Evolutionary conservation across 495 filamentous ascomycete genomes (phyloP).

Genomic region (Pyrenula aspistea): DNA sequence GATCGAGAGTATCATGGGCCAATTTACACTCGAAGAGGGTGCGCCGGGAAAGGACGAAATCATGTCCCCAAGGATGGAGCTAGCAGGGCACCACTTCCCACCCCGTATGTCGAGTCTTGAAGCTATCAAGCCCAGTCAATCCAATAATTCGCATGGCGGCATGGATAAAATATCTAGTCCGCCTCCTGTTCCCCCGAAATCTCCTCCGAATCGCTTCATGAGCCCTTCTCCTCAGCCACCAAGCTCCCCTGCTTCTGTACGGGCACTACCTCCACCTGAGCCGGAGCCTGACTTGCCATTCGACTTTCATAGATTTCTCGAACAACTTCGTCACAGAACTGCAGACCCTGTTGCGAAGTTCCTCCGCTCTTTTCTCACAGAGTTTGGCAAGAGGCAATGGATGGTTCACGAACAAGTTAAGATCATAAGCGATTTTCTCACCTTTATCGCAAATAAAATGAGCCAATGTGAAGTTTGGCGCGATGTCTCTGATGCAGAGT

Average conservation of each 20-base stretch:
- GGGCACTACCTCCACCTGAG: slow-evolving; percentile 65
- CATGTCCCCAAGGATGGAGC: slow-evolving; percentile 68
- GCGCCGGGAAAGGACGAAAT: slow-evolving; percentile 61
- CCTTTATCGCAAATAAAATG: slow-evolving; percentile 99
- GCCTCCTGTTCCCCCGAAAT: slow-evolving; percentile 3
- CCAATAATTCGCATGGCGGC: neutral
- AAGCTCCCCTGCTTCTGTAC: slow-evolving; percentile 34
- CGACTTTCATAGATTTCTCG: slow-evolving; percentile 94
- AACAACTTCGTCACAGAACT: slow-evolving; percentile 87
- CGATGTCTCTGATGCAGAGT: slow-evolving; percentile 88
- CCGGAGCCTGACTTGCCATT: slow-evolving; percentile 85
- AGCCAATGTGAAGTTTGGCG: slow-evolving; percentile 96
- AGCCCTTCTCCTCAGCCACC: slow-evolving; percentile 23
- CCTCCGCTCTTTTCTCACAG: slow-evolving; percentile 81
- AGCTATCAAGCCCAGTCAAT: slow-evolving; percentile 26
- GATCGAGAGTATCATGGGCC: slow-evolving; percentile 93
- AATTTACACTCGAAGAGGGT: slow-evolving; percentile 56
- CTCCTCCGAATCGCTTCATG: slow-evolving; percentile 8
- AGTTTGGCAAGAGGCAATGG: slow-evolving; percentile 98
- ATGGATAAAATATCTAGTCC: neutral
- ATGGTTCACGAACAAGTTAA: slow-evolving; percentile 99
- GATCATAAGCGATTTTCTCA: slow-evolving; percentile 90
- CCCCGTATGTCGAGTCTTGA: slow-evolving; percentile 79
- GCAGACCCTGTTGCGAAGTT: slow-evolving; percentile 95
- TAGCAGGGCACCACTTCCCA: slow-evolving; percentile 60